Base-by-base conservation (phyloP, 1,284 basidiomycete species). In the Papiliotrema fonsecae region DNA sequence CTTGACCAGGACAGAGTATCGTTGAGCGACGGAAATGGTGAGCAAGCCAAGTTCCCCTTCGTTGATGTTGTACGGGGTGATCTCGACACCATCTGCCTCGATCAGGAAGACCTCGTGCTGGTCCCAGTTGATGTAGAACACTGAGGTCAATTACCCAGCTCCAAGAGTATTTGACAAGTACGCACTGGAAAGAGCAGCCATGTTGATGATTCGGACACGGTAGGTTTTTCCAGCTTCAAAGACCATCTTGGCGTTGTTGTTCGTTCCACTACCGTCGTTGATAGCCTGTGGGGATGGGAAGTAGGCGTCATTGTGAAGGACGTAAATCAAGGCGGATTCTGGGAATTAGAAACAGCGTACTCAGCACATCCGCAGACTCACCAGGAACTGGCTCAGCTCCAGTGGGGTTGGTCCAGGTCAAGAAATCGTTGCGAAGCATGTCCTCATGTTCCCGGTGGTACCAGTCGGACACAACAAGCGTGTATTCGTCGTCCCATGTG, bases 51-150 rank as follows among this genome's bases (percentile, higher is more conserved):
- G 26, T n/a, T 27, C n/a, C 24, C 9, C 25, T 26, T 42, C 40
- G 40, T 28, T 42, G 27, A 84, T 82, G 0, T 82, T 77, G 47
- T 77, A 85, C 53, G 84, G 83, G 62, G 86, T 78, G 2, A 84
- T 77, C 70, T 96, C 92, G 4, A 84, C 86, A 6, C 91, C 89
- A 62, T 97, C 92, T 25, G 83, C 87, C 65, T 89, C 84, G 63
- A 97, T 91, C 57, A 97, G 80, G 10, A 79, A 75, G 88, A 96
- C 93, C 28, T 86, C 80, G 68, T 97, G 93, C 1, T 89, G 89
- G 54, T 94, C 90, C 46, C 97, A 86, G 81, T 84, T 87, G 72
- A 94, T 85, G 75, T 79, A 85, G 75, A 90, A 92, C 62, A 83
- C 70, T 68, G 53, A 1, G 11, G 16, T 41, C 47, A 27, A 50